phyloP scores from a whole-genome alignment of 371 early-diverging fungal species.

The Syncephalastrum contaminatum region DNA sequence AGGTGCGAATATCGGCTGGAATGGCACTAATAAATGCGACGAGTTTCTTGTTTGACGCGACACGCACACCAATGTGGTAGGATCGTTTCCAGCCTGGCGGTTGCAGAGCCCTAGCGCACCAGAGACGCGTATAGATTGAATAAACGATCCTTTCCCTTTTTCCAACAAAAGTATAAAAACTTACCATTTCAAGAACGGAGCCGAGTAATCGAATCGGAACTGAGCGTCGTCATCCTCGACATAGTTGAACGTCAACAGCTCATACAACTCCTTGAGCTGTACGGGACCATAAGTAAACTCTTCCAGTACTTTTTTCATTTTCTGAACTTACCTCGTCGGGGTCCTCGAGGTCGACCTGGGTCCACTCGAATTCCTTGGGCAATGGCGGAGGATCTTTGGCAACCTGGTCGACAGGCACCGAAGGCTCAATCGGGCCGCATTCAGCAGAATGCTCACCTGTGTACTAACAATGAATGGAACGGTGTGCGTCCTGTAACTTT shows the following conservation, averaged over 20 bases:
- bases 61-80: slow-evolving; percentile 95
- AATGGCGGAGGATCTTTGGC: slow-evolving; percentile 81
- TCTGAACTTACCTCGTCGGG: slow-evolving; percentile 61
- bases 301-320: no score
- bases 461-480: background rate
- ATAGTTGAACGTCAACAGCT: slow-evolving; percentile 86
- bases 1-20: slow-evolving; percentile 77
- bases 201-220: slow-evolving; percentile 95
- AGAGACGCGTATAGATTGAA: background rate
- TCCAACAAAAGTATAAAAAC: background rate
- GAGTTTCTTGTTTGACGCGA: slow-evolving; percentile 75
- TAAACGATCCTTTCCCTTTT: background rate
- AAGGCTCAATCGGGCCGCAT: slow-evolving; percentile 83
- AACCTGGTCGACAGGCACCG: slow-evolving; percentile 76
- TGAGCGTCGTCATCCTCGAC: slow-evolving; percentile 94
- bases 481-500: background rate
- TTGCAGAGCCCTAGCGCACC: slow-evolving; percentile 72
- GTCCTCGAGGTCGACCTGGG: slow-evolving; percentile 75
- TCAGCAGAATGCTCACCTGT: slow-evolving; percentile 65
- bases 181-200: slow-evolving; percentile 89
- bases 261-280: slow-evolving; percentile 83
- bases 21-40: slow-evolving; percentile 96
- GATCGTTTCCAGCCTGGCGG: slow-evolving; percentile 87
- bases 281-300: background rate
- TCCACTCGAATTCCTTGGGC: slow-evolving; percentile 91